Conservation (phyloP, 2,329 filamentous ascomycete genomes). For the Verticillium albo-atrum region DNA sequence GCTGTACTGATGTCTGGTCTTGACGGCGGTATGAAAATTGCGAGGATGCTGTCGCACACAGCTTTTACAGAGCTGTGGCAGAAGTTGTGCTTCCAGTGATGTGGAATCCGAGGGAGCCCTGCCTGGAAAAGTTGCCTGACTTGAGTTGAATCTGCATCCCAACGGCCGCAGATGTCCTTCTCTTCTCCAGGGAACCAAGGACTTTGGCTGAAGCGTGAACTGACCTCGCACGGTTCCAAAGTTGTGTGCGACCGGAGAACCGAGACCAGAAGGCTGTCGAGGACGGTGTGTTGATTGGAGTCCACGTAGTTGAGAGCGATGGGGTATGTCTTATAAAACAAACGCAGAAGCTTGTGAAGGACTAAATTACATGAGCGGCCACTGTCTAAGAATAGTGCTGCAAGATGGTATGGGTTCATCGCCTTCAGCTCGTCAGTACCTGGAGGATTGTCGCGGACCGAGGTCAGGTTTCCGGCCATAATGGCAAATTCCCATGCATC, state of each 20-base stretch:
- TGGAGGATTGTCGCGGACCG: neutral
- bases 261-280: conserved; percentile 31
- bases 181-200: conserved; percentile 31
- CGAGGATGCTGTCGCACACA: conserved; percentile 27
- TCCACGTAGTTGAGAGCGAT: conserved; percentile 11
- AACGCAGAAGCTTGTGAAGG: neutral
- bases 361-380: conserved; percentile 24
- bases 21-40: conserved; percentile 21
- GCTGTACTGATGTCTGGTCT: conserved; percentile 14
- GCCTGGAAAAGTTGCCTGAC: conserved; percentile 21
- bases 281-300: conserved; percentile 27
- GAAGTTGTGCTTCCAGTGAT: conserved; percentile 37
- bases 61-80: conserved; percentile 36
- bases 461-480: conserved; percentile 13
- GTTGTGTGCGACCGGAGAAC: conserved; percentile 31
- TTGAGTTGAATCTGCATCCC: conserved; percentile 32
- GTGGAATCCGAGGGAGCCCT: conserved; percentile 22
- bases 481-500: conserved; percentile 14
- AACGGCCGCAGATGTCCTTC: conserved; percentile 36
- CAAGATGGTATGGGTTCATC: conserved; percentile 29
- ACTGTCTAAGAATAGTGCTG: conserved; percentile 29
- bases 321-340: neutral
- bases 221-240: conserved; percentile 18
- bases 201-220: conserved; percentile 17
- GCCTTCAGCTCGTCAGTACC: neutral